Conservation (phyloP, 176 grass and related monocot species). For the Tillandsia leiboldiana region DNA sequence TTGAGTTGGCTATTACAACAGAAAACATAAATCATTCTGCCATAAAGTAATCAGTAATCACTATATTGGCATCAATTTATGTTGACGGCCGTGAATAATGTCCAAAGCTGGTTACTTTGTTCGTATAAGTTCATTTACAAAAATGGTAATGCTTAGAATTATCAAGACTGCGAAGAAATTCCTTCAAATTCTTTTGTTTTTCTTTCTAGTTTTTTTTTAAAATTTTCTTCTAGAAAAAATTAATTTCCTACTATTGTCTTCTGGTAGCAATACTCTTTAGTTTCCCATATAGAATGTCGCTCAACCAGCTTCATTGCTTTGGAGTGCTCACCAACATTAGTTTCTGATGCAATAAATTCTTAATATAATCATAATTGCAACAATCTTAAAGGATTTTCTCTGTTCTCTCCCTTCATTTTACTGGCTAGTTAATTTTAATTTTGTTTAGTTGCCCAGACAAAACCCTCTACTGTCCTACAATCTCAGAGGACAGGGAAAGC, state of each 20-base stretch:
- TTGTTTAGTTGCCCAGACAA: slow-evolving; percentile 36
- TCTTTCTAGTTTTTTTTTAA: too few species aligned
- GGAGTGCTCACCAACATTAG: background rate
- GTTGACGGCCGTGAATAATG: too few species aligned
- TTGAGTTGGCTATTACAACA: too few species aligned
- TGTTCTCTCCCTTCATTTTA: slow-evolving; percentile 18
- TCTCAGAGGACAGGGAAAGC: slow-evolving; percentile 25
- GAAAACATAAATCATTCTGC: too few species aligned
- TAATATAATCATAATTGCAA: background rate
- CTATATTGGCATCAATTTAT: too few species aligned
- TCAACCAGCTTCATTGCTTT: background rate
- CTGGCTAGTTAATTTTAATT: slow-evolving; percentile 22
- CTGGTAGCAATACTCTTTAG: background rate
- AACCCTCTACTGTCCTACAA: slow-evolving; percentile 26
- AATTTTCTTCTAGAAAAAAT: background rate
- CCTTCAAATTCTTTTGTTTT: too few species aligned
- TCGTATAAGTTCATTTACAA: too few species aligned
- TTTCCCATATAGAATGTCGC: background rate
- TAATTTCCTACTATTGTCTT: background rate
- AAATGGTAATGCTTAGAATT: too few species aligned
- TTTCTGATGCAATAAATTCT: background rate
- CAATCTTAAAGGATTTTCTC: background rate
- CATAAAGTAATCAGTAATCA: too few species aligned
- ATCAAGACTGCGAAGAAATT: too few species aligned
- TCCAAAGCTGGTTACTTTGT: too few species aligned